Evolutionary conservation across 768 basidiomycete species (phyloP), one percentile per base, ranked within the genome.

Genomic region (Mycena vulgaris): DNA sequence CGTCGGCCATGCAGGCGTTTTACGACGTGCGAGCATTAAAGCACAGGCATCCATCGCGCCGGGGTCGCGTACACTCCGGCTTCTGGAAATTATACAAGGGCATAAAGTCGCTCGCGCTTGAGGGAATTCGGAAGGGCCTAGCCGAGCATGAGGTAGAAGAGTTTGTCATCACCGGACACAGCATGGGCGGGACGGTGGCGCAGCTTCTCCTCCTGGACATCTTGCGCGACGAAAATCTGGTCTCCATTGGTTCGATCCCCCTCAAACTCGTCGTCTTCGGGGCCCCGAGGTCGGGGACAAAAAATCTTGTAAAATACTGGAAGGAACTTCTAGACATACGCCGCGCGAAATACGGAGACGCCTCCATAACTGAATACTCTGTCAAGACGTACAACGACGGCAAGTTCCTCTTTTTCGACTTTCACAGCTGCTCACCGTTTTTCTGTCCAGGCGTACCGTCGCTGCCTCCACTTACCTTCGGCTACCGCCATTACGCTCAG

Each of bases 301-400:
- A 75, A 30, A 73, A 71, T 14, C 78, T 89, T 21, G 84, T 83
- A 7, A 69, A 77, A 23, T 82, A 82, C 65, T 90, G 85, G 84
- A 80, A 75, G 9, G 78, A 79, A 37, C 72, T 84, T 5, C 76
- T 87, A 6, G 74, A 73, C 28, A 59, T 68, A 0, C 84, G 83
- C 72, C 80, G 80, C 11, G 66, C 74, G 39, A 76, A 77, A 40
- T 70, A 83, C 56, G 87, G 87, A 19, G 70, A 76, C 25, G 75
- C 76, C 51, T 74, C 79, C 1, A 78, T 90, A 52, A 71, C 75
- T 6, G 89, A 89, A 73, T 86, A 86, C 72, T 83, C 82, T 49
- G 82, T 89, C 27, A 89, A 88, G 75, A 86, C 81, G 1, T 88
- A 86, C 74, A 89, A 89, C 68, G 89, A 91, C 75, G 89, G 89